phyloP scores from a whole-genome alignment of 192 early-diverging fungal species.

The Coemansia biformis region DNA sequence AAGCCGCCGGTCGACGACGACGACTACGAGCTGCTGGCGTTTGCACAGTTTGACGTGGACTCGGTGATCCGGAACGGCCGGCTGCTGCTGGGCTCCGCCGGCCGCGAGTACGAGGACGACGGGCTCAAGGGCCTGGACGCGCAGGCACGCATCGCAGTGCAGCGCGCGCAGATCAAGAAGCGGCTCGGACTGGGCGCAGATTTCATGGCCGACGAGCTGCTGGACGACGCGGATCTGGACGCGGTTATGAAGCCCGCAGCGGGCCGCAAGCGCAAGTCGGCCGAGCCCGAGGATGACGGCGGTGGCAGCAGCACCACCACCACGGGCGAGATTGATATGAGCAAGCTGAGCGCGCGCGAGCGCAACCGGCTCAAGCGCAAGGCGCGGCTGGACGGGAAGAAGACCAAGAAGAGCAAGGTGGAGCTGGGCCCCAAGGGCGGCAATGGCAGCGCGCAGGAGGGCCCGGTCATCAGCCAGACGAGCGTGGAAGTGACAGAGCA shows the following conservation, averaged over 20 bases:
- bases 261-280: slow-evolving; percentile 19
- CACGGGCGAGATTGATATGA: slow-evolving; percentile 53
- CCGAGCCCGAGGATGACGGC: neutral
- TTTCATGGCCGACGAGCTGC: slow-evolving; percentile 85
- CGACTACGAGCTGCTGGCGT: slow-evolving; percentile 59
- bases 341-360: slow-evolving; percentile 84
- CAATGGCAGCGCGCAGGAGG: slow-evolving; percentile 1
- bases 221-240: slow-evolving; percentile 77
- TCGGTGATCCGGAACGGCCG: slow-evolving; percentile 73
- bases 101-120: slow-evolving; percentile 88
- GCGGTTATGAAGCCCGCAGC: slow-evolving; percentile 4
- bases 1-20: slow-evolving; percentile 9
- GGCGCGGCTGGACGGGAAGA: slow-evolving; percentile 72
- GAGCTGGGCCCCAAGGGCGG: neutral
- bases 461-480: neutral
- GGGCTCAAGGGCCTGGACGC: slow-evolving; percentile 66
- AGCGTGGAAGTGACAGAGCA: slow-evolving; percentile 37
- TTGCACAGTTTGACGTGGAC: slow-evolving; percentile 78
- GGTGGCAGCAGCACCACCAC: neutral
- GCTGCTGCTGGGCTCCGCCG: slow-evolving; percentile 76
- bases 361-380: slow-evolving; percentile 85
- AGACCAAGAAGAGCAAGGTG: slow-evolving; percentile 30
- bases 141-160: slow-evolving; percentile 72
- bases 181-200: slow-evolving; percentile 81
- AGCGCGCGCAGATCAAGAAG: slow-evolving; percentile 76